Percentiles rank a stretch among this genome's conserved stretches.
These are phyloP conservation scores for Westerdykella sp. DNA, from an alignment of 2,329 filamentous ascomycete genomes.

Conservation along the genomic window DNA sequence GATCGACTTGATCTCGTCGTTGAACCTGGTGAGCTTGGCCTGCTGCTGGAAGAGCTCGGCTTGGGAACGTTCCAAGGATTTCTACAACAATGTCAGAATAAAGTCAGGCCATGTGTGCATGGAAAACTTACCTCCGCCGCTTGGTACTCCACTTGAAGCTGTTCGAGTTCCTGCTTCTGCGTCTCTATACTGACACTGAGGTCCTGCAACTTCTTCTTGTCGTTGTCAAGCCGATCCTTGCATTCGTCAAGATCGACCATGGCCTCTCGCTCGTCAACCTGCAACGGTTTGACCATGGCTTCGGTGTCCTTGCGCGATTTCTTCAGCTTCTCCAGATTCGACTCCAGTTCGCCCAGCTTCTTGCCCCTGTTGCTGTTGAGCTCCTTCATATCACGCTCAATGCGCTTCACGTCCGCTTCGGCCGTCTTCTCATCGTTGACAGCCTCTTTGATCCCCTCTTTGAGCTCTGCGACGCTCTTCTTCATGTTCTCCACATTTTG, in stretches of 20 bases:
- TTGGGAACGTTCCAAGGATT: slow-evolving; percentile 74
- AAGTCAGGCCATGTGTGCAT: too few species aligned
- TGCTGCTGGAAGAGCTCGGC: slow-evolving; percentile 83
- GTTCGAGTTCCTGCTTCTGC: slow-evolving; percentile 73
- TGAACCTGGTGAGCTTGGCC: slow-evolving; percentile 85
- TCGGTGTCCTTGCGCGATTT: slow-evolving; percentile 70
- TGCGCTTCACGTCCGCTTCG: slow-evolving; percentile 76
- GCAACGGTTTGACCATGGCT: slow-evolving; percentile 73
- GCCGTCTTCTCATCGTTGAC: slow-evolving; percentile 78
- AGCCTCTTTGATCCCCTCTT: slow-evolving; percentile 67
- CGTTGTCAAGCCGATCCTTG: slow-evolving; percentile 74
- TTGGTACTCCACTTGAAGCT: slow-evolving; percentile 56
- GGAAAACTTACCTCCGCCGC: slow-evolving; percentile 47
- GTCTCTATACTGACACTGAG: slow-evolving; percentile 68
- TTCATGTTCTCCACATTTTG: slow-evolving; percentile 96
- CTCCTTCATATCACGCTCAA: slow-evolving; percentile 97
- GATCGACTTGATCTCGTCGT: slow-evolving; percentile 82
- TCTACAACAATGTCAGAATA: slow-evolving; percentile 36
- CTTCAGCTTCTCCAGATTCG: slow-evolving; percentile 73
- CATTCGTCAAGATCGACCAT: slow-evolving; percentile 85
- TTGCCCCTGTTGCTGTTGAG: slow-evolving; percentile 96
- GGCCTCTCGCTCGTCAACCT: slow-evolving; percentile 84
- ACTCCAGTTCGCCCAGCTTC: slow-evolving; percentile 87
- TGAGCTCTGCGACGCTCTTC: slow-evolving; percentile 71
- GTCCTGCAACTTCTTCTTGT: slow-evolving; percentile 84